A percentile compares a stretch with the other conserved stretches of the same genome.
These are phyloP conservation scores for Otatea glauca DNA, from an alignment of 176 grass and related monocot genomes.

Conservation along the genomic window DNA sequence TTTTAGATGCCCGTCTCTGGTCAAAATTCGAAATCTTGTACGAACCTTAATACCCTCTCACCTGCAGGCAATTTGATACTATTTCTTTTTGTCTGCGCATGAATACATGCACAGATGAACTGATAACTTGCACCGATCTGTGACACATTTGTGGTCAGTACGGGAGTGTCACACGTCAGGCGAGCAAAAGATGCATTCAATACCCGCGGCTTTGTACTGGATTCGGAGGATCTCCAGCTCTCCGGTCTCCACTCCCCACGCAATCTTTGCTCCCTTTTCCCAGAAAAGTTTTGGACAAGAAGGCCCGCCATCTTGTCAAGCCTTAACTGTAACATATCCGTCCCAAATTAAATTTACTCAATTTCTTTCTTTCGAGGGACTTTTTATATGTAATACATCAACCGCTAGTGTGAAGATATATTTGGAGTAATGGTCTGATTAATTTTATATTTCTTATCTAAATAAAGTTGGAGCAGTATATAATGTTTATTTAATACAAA, in stretches of 20 bases:
- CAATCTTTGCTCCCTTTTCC: constrained; percentile 21
- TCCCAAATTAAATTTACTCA: background rate
- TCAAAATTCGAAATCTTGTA: no score
- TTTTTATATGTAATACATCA: no score
- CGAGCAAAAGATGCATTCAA: background rate
- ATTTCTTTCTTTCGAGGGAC: no score
- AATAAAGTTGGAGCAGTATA: no score
- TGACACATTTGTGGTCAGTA: background rate
- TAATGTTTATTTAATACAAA: no score
- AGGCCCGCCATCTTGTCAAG: background rate
- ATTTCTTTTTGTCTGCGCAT: background rate
- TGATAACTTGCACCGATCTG: background rate
- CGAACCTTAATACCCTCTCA: no score
- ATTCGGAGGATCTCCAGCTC: background rate
- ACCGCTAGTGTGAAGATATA: no score
- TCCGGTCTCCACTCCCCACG: background rate
- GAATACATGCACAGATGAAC: background rate
- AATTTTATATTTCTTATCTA: no score
- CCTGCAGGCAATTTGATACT: background rate
- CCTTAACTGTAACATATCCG: background rate
- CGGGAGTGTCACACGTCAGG: background rate
- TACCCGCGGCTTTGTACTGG: background rate
- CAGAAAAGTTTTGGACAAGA: constrained; percentile 9
- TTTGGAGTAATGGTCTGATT: no score
- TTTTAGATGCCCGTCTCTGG: no score